These are phyloP conservation scores for Eucalyptus erythrocorys DNA, from an alignment of 345 rosid genomes.

Conservation along the genomic window DNA sequence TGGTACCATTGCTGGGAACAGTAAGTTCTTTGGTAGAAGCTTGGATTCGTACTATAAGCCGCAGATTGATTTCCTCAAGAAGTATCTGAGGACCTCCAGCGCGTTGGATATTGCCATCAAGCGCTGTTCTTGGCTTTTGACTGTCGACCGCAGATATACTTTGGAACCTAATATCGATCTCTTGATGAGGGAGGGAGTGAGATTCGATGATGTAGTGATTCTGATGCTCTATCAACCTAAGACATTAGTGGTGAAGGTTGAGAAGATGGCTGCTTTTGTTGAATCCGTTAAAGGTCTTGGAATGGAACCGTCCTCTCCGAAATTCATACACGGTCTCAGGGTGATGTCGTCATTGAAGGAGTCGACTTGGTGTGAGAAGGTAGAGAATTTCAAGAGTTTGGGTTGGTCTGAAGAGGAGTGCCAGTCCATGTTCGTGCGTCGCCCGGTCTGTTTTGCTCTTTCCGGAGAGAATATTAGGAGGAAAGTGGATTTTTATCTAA, in stretches of 20 bases:
- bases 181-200: neutral
- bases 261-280: neutral
- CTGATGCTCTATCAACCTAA: neutral
- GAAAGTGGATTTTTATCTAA: neutral
- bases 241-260: neutral
- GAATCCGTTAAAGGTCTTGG: neutral
- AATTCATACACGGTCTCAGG: neutral
- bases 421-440: neutral
- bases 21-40: neutral
- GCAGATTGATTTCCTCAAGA: neutral
- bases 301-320: neutral
- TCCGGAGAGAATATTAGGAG: conserved; percentile 3
- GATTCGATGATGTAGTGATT: neutral
- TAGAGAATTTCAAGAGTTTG: conserved; percentile 6
- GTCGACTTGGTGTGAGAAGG: neutral
- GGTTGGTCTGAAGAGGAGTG: conserved; percentile 14
- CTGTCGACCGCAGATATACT: neutral
- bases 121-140: neutral
- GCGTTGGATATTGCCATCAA: neutral
- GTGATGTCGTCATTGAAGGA: neutral
- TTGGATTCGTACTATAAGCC: conserved; percentile 1
- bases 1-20: neutral
- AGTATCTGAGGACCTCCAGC: neutral
- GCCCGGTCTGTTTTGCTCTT: neutral
- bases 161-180: conserved; percentile 1